phyloP scores from a whole-genome alignment of 306 rosid genomes.

The Quercus cerris region DNA sequence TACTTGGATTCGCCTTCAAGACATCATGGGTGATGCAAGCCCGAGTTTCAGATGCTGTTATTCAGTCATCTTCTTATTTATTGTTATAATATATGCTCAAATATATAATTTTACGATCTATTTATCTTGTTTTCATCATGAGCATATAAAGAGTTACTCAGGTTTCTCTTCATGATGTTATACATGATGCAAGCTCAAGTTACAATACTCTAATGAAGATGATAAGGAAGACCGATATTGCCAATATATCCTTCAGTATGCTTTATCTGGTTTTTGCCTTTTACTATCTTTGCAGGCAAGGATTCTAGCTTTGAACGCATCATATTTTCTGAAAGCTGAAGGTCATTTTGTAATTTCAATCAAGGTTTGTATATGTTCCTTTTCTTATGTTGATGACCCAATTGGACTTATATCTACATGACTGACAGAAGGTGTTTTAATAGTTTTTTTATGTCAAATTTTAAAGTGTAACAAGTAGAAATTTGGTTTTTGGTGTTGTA shows the following conservation, averaged over 20 bases:
- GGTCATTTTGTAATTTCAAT: conserved; percentile 94
- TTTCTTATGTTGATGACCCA: too few species aligned
- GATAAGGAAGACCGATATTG: too few species aligned
- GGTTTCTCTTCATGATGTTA: neutral
- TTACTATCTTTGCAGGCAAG: conserved; percentile 51
- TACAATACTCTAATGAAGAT: neutral
- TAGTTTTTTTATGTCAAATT: neutral
- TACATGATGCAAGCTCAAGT: neutral
- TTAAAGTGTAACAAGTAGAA: neutral
- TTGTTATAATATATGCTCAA: too few species aligned
- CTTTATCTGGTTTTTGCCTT: neutral
- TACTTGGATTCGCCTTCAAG: conserved; percentile 79
- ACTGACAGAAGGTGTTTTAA: too few species aligned
- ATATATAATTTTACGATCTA: too few species aligned
- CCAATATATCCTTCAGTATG: too few species aligned
- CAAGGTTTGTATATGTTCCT: conserved; percentile 45
- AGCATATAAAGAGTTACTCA: neutral
- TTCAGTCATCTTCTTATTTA: neutral
- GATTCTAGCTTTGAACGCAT: conserved; percentile 85
- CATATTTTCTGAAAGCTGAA: conserved; percentile 80
- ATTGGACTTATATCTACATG: too few species aligned
- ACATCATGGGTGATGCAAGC: conserved; percentile 54
- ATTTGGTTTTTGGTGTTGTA: neutral
- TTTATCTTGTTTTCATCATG: neutral
- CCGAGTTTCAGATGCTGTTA: conserved; percentile 62